Evolutionary conservation across 306 rosid species (phyloP), one percentile per base, ranked within the genome.

Genomic region (Cicer yamashitae): DNA sequence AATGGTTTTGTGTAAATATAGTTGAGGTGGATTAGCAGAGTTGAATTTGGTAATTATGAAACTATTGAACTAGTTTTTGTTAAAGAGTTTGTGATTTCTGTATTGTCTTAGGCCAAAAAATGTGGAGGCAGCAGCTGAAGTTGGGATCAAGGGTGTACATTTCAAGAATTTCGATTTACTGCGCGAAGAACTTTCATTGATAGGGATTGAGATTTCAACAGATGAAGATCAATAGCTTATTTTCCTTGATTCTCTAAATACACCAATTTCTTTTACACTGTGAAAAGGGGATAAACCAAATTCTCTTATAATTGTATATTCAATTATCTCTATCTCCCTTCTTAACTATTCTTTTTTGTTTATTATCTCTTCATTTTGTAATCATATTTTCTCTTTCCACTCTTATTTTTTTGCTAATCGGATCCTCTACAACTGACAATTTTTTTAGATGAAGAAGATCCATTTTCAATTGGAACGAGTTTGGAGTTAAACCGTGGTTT

Each of bases 111-210:
- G 98, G 73, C 65, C 22, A 71, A 83, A 50, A 57, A 90, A 94
- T 80, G 98, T 88, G 56, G 93, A 88, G 65, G 98, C 93, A 39
- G 97, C 98, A 54, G 63, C 45, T 54, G 88, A 89, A 83, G 82
- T 91, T 48, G 98, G 97, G 52, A 88, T 91, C 54, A 65, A 66
- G 57, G 92, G 98, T 78, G 70, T 91, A 41, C 94, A 87, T 82
- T 91, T 94, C 84, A 88, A 67, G 85, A 87, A 75, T 78, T 88
- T 80, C 53, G 79, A 87, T 46, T 57, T 25, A 54, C 86, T 94
- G 63, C 82, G 79, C 7, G 83, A 83, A 67, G 93, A 90, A 77
- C 87, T 94, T 48, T 86, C 84, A 10, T 44, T 7, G 48, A 74
- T 86, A 74, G 96, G 96, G 68, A 58, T 94, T 73, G 86, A 60